These are phyloP conservation scores for Boletus subcaerulescens DNA, from an alignment of 768 basidiomycete species.

Conservation along the genomic window DNA sequence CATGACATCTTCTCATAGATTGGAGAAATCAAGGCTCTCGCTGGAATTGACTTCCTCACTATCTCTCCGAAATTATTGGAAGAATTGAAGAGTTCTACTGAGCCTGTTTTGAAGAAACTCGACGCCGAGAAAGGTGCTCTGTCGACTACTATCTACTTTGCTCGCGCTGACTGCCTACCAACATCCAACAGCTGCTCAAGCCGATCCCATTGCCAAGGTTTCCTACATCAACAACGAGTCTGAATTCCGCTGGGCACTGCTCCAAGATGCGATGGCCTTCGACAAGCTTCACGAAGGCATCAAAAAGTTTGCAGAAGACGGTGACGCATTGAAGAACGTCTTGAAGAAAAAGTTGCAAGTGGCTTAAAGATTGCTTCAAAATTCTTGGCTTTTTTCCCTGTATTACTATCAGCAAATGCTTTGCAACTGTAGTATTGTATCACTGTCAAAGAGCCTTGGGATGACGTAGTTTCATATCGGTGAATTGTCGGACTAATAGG, in stretches of 20 bases:
- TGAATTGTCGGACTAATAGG: no score
- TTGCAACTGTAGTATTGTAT: no score
- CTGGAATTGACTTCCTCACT: slow-evolving; percentile 95
- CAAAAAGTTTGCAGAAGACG: slow-evolving; percentile 94
- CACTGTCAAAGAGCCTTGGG: no score
- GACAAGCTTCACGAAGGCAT: slow-evolving; percentile 52
- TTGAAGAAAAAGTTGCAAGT: slow-evolving; percentile 37
- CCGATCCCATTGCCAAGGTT: slow-evolving; percentile 70
- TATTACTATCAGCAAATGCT: no score
- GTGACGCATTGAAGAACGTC: slow-evolving; percentile 76
- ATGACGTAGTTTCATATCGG: no score
- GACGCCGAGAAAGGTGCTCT: slow-evolving; percentile 50
- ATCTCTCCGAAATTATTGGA: slow-evolving; percentile 87
- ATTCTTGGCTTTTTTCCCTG: no score
- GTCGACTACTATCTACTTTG: neutral
- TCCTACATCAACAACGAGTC: slow-evolving; percentile 85
- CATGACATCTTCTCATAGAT: slow-evolving; percentile 38
- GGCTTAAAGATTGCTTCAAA: no score
- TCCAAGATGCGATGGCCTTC: slow-evolving; percentile 87
- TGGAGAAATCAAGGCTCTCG: slow-evolving; percentile 90
- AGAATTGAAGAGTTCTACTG: slow-evolving; percentile 75
- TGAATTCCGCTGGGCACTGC: slow-evolving; percentile 88
- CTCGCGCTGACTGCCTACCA: neutral
- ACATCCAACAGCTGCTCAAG: slow-evolving; percentile 34
- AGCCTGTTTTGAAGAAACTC: slow-evolving; percentile 79